Evolutionary conservation across 208 protist species (phyloP).

Genomic region (Pavlovales sp.): DNA sequence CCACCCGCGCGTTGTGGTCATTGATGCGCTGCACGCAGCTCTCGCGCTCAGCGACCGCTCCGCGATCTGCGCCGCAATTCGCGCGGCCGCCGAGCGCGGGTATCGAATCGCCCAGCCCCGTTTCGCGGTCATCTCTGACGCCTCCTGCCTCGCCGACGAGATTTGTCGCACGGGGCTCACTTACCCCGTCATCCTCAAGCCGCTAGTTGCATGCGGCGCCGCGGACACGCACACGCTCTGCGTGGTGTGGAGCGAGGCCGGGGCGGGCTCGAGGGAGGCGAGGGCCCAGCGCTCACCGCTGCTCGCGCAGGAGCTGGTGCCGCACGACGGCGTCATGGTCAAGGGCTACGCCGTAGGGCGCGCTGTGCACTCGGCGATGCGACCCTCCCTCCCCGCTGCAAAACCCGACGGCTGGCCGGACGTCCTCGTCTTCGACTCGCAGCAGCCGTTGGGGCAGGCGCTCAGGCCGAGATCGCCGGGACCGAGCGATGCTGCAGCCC

Average conservation of each 20-base stretch:
- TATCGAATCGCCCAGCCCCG: not conserved
- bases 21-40: not conserved
- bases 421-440: not conserved
- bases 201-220: not conserved
- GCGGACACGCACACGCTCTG: not conserved
- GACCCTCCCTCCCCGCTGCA: not conserved
- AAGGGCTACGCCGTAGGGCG: not conserved
- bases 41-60: not conserved
- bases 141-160: not conserved
- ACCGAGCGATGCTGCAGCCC: no score
- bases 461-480: no score
- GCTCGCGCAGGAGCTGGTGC: not conserved
- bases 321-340: not conserved
- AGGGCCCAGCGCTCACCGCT: not conserved
- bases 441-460: not conserved
- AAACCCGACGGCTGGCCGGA: no score
- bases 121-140: not conserved
- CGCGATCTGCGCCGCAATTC: not conserved
- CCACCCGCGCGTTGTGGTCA: not conserved
- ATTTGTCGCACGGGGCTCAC: not conserved
- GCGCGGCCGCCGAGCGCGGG: not conserved
- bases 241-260: not conserved
- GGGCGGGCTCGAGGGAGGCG: no score
- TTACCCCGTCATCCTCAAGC: not conserved
- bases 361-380: not conserved